Percentiles rank a stretch among this genome's conserved stretches.
Evolutionary conservation across 1,139 yeast genomes (phyloP).

Genomic region (Scheffersomyces parashehatae): DNA sequence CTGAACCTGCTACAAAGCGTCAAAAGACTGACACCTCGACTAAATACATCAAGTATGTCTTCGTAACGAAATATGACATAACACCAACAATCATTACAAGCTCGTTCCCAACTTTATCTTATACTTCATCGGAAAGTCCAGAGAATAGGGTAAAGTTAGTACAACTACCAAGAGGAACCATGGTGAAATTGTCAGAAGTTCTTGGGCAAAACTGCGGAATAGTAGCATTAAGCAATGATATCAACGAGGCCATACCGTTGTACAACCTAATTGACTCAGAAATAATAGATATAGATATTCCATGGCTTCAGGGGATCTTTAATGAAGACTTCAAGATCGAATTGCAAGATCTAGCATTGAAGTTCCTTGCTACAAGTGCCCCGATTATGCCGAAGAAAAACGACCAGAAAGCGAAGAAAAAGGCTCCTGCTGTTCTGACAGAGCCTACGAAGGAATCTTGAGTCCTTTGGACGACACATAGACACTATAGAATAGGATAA

Average conservation of each 20-base stretch:
- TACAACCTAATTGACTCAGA: conserved; percentile 29
- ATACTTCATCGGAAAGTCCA: conserved; percentile 39
- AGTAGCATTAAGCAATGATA: conserved; percentile 26
- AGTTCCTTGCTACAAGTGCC: conserved; percentile 41
- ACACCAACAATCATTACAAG: conserved; percentile 47
- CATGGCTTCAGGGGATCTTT: conserved; percentile 45
- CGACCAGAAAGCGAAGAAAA: conserved; percentile 19
- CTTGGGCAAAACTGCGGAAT: conserved; percentile 31
- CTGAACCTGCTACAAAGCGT: conserved; percentile 3
- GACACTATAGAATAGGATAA: no score
- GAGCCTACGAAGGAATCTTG: not conserved
- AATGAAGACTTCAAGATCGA: conserved; percentile 9
- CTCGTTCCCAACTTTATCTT: conserved; percentile 54
- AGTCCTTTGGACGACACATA: no score
- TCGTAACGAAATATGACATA: conserved; percentile 58
- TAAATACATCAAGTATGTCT: conserved; percentile 37
- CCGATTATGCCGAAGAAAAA: conserved; percentile 33
- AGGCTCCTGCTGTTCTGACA: not conserved
- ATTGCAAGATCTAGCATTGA: conserved; percentile 36
- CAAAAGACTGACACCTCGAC: conserved; percentile 6
- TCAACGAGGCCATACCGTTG: conserved; percentile 29
- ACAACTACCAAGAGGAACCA: conserved; percentile 53
- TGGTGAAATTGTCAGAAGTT: conserved; percentile 33
- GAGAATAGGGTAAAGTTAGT: conserved; percentile 45
- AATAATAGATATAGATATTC: conserved; percentile 41